Evolutionary conservation across 2,329 filamentous ascomycete species (phyloP).

Genomic region (Sordariomycetes sp.): DNA sequence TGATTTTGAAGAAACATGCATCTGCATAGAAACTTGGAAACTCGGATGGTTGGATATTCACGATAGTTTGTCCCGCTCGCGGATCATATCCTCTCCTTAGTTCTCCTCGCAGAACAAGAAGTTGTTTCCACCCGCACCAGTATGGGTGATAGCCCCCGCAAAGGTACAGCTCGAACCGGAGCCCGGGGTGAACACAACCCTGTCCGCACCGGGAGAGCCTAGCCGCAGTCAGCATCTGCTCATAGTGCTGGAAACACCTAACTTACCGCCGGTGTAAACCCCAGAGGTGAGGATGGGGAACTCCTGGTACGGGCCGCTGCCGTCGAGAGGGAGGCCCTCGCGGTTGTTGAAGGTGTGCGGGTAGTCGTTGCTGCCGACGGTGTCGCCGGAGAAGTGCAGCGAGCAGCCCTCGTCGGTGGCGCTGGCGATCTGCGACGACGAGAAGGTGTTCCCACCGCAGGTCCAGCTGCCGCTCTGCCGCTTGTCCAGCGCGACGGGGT

Average conservation of each 20-base stretch:
- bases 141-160: slow-evolving; percentile 60
- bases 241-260: not conserved
- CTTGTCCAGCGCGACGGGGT: slow-evolving; percentile 13
- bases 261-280: slow-evolving; percentile 23
- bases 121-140: slow-evolving; percentile 55
- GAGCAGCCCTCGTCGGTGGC: slow-evolving; percentile 14
- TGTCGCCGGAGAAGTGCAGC: slow-evolving; percentile 8
- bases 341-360: slow-evolving; percentile 27
- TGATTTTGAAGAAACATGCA: too few relatives aligned
- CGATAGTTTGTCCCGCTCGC: too few relatives aligned
- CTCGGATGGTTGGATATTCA: too few relatives aligned
- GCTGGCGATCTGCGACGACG: slow-evolving; percentile 14
- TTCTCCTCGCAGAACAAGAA: slow-evolving; percentile 50
- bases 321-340: slow-evolving; percentile 21
- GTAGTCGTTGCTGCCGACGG: slow-evolving; percentile 19
- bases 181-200: slow-evolving; percentile 42
- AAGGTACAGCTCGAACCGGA: slow-evolving; percentile 37
- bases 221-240: not conserved
- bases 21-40: too few relatives aligned
- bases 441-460: slow-evolving; percentile 20
- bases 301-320: slow-evolving; percentile 24
- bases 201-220: slow-evolving; percentile 49
- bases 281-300: slow-evolving; percentile 23
- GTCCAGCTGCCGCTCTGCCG: slow-evolving; percentile 10
- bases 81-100: too few relatives aligned